phyloP scores from a whole-genome alignment of 768 basidiomycete genomes.

The Suillus weaverae region DNA sequence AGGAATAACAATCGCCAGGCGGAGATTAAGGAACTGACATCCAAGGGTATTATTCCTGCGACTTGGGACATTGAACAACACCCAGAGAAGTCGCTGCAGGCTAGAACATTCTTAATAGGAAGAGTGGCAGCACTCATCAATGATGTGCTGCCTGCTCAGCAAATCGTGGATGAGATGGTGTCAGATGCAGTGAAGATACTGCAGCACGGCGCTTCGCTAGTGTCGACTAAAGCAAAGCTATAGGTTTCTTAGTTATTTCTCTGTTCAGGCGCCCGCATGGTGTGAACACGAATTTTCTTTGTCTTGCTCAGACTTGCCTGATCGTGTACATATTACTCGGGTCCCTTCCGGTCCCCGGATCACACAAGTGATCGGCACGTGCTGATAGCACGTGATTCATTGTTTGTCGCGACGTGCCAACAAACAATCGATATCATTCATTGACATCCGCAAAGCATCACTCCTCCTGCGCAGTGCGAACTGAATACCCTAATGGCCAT shows the following conservation, averaged over 20 bases:
- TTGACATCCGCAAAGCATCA: not conserved
- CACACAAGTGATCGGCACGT: not conserved
- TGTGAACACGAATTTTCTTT: not conserved
- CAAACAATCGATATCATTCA: not conserved
- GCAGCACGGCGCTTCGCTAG: constrained; percentile 38
- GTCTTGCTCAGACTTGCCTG: not conserved
- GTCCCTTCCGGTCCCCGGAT: not conserved
- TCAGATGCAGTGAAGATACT: constrained; percentile 52
- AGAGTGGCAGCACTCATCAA: constrained; percentile 72
- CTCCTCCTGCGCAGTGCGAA: not conserved
- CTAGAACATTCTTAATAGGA: constrained; percentile 81
- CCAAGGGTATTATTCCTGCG: constrained; percentile 80
- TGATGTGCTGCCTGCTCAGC: constrained; percentile 79
- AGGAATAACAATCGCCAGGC: constrained; percentile 77
- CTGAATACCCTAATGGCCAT: constrained; percentile 10
- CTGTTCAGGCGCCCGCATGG: not conserved
- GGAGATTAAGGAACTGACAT: constrained; percentile 82
- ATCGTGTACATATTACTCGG: not conserved
- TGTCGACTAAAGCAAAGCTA: constrained; percentile 51
- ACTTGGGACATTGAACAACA: constrained; percentile 72
- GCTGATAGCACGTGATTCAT: not conserved
- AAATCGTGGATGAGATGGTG: constrained; percentile 82
- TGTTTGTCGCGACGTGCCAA: not conserved
- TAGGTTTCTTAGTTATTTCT: constrained; percentile 23
- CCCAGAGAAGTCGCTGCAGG: constrained; percentile 73